These are phyloP conservation scores for Tulasnella sp. DNA, from an alignment of 768 basidiomycete genomes.

Conservation along the genomic window DNA sequence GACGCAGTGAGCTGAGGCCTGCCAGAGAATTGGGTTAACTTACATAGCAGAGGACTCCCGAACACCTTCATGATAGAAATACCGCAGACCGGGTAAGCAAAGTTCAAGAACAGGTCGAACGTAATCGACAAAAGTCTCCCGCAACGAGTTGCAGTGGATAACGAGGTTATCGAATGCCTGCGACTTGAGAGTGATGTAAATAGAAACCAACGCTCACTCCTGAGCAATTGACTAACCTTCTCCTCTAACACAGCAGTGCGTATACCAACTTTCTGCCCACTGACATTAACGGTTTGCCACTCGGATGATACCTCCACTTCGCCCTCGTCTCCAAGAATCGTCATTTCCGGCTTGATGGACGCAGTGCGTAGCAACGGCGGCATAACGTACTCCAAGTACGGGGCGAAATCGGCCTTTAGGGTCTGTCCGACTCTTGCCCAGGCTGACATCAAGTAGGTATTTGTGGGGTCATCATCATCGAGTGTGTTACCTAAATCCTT, in stretches of 20 bases:
- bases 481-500: constrained; percentile 38
- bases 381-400: constrained; percentile 76
- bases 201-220: no score
- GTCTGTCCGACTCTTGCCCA: constrained; percentile 87
- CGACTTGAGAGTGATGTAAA: neutral
- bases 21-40: no score
- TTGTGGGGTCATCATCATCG: constrained; percentile 59
- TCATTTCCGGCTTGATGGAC: constrained; percentile 66
- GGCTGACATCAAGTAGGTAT: constrained; percentile 62
- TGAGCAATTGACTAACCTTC: constrained; percentile 37
- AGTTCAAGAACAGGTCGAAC: constrained; percentile 59
- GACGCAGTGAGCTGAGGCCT: no score
- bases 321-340: constrained; percentile 50
- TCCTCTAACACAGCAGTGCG: constrained; percentile 73
- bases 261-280: constrained; percentile 65
- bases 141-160: constrained; percentile 61
- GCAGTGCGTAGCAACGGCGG: constrained; percentile 63
- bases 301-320: constrained; percentile 56
- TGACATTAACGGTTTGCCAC: constrained; percentile 67
- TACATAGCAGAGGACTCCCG: constrained; percentile 66
- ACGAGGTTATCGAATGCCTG: constrained; percentile 81
- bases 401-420: constrained; percentile 72
- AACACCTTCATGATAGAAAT: constrained; percentile 78
- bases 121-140: constrained; percentile 56
- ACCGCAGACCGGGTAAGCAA: constrained; percentile 53